phyloP scores from a whole-genome alignment of 495 filamentous ascomycete genomes.

The Halenospora varia region DNA sequence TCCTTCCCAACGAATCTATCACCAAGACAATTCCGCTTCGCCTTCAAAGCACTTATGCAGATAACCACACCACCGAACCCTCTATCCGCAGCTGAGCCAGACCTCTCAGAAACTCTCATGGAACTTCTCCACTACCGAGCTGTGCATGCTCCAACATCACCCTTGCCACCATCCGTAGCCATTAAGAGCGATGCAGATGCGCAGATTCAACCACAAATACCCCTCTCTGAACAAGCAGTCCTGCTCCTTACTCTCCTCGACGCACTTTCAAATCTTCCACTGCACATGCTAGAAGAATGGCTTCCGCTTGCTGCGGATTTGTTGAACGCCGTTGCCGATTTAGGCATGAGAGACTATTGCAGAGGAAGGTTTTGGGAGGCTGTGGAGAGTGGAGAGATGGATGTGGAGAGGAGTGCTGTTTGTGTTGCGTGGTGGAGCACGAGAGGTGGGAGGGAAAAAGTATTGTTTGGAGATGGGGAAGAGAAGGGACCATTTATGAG shows the following conservation, averaged over 20 bases:
- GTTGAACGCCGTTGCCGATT: constrained; percentile 58
- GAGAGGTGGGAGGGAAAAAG: constrained; percentile 59
- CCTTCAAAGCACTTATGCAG: constrained; percentile 84
- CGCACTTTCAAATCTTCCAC: constrained; percentile 67
- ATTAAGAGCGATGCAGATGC: constrained; percentile 29
- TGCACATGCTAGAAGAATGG: constrained; percentile 71
- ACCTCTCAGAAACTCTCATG: constrained; percentile 72
- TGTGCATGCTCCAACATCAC: constrained; percentile 43
- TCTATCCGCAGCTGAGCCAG: constrained; percentile 64
- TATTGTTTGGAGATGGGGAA: constrained; percentile 48
- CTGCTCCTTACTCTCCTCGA: constrained; percentile 79
- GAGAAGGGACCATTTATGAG: constrained; percentile 49
- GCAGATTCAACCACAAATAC: constrained; percentile 16
- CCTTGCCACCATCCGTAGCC: constrained; percentile 32
- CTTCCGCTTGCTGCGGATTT: constrained; percentile 67
- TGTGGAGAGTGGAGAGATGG: constrained; percentile 82
- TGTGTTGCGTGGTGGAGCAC: constrained; percentile 88
- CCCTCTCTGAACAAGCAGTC: constrained; percentile 76
- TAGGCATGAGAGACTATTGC: constrained; percentile 57
- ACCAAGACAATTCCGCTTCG: constrained; percentile 85
- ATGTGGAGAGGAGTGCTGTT: constrained; percentile 75
- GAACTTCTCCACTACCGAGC: constrained; percentile 76
- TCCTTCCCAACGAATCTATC: constrained; percentile 83
- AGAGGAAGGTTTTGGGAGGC: constrained; percentile 82
- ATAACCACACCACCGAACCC: constrained; percentile 80